A percentile compares a stretch with the other conserved stretches of the same genome.
Conservation (phyloP, 2,329 filamentous ascomycete genomes). For the Fusarium aywerte region DNA sequence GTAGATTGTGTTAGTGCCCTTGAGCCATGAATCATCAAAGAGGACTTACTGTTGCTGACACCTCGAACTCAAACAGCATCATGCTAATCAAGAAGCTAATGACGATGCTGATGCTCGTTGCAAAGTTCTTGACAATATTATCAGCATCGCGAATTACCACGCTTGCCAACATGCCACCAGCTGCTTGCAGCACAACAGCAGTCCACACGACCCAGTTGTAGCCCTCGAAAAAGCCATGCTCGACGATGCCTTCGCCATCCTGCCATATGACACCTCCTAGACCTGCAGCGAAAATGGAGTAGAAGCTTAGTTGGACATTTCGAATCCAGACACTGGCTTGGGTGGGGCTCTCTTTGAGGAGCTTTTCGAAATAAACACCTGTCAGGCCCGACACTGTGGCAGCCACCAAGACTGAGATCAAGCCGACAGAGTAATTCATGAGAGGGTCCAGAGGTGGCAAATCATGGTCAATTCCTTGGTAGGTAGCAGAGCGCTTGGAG, state of each 20-base stretch:
- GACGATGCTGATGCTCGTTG: slow-evolving; percentile 90
- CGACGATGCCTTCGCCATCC: slow-evolving; percentile 84
- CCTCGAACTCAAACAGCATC: slow-evolving; percentile 82
- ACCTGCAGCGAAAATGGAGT: slow-evolving; percentile 89
- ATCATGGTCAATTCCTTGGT: slow-evolving; percentile 82
- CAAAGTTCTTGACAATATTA: slow-evolving; percentile 94
- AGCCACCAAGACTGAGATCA: slow-evolving; percentile 80
- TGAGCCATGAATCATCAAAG: neutral
- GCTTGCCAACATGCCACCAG: slow-evolving; percentile 81
- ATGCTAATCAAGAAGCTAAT: slow-evolving; percentile 87
- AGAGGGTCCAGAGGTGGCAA: slow-evolving; percentile 58
- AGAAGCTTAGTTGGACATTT: slow-evolving; percentile 94
- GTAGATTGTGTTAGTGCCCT: slow-evolving; percentile 5
- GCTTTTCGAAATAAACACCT: slow-evolving; percentile 89
- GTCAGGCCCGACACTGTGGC: slow-evolving; percentile 86
- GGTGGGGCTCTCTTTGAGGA: slow-evolving; percentile 84
- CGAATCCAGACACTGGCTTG: slow-evolving; percentile 89
- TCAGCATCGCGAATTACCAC: slow-evolving; percentile 56
- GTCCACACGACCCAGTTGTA: slow-evolving; percentile 94
- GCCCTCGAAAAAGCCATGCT: slow-evolving; percentile 91
- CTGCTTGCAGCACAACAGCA: slow-evolving; percentile 82
- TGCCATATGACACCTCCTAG: slow-evolving; percentile 87
- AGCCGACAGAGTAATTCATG: slow-evolving; percentile 83
- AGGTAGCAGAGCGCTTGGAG: slow-evolving; percentile 77
- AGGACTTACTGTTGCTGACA: slow-evolving; percentile 75